Evolutionary conservation across 148 eudicot genomes (phyloP), one percentile per base, ranked within the genome.

Genomic region (Polygonum maritimum): DNA sequence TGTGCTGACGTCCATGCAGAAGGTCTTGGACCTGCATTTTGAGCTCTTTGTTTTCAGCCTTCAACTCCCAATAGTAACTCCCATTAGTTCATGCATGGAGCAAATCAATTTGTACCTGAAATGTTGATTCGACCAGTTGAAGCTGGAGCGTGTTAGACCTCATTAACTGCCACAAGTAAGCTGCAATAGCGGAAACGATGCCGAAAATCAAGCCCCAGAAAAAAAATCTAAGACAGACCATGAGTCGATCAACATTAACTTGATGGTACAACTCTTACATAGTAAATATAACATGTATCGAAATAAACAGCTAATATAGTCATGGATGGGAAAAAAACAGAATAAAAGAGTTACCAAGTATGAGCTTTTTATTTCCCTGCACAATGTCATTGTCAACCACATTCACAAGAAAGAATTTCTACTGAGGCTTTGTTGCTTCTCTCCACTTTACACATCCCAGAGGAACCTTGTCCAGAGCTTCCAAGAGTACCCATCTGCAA

Each of bases 161-260:
- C 98, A 95, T 95, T 89, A 95, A 84, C 80, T 92, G 98, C 98
- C 98, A 92, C 49, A 95, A 81, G 83, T 90, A 88, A 48, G 94
- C 98, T 95, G 92, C 5, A 5, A 70, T 5, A 31, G 69, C 12
- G 38, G 44, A 67, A 67, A 67, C 10, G 7, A 67, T 38, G 19
- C 18, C 70, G 35, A 35, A 13, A 44, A 44, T 57, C 33, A 22
- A 0, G 55, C 15, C 55, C 55, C 55, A 44, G 18, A 49, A 49
- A 26, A 26, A 26, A 26, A 26, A 26, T 26, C 31, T 26, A 26
- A 26, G 31, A 26, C 31, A 26, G 1, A 26, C 31, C 31, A 26
- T 26, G 31, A 26, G 31, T 26, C 31, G 31, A 26, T 26, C 31
- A 26, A 26, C 31, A 26, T 26, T 13, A 49, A 49, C 14, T 22